A percentile compares a stretch with the other conserved stretches of the same genome.
phyloP scores from a whole-genome alignment of 352 stramenopile species.

The Hyaloperonospora arabidopsidis region DNA sequence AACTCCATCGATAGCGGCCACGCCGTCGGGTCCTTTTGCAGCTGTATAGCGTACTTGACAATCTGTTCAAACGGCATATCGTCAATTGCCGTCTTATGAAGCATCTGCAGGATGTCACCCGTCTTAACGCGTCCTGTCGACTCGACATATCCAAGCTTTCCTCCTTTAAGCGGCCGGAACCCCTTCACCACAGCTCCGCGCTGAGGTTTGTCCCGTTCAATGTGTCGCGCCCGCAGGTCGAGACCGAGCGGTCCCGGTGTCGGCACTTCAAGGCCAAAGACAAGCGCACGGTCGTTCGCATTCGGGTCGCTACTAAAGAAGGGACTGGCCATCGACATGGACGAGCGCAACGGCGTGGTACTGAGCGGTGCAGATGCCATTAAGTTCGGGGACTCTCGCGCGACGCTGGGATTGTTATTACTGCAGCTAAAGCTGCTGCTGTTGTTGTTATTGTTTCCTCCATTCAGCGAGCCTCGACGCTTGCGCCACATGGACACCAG shows the following conservation, averaged over 20 bases:
- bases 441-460: not conserved
- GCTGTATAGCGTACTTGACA: constrained; percentile 62
- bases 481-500: constrained; percentile 47
- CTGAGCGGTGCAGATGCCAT: constrained; percentile 33
- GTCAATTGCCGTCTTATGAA: constrained; percentile 70
- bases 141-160: constrained; percentile 58
- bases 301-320: constrained; percentile 55
- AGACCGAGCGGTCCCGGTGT: constrained; percentile 57
- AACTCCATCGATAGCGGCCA: constrained; percentile 79
- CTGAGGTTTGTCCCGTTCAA: constrained; percentile 67
- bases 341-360: constrained; percentile 23
- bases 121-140: constrained; percentile 64
- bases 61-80: constrained; percentile 82
- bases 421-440: too few relatives aligned
- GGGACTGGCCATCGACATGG: constrained; percentile 35
- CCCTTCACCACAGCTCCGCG: constrained; percentile 72
- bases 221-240: constrained; percentile 61
- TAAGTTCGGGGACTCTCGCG: constrained; percentile 27
- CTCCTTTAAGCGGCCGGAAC: constrained; percentile 51
- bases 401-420: constrained; percentile 18
- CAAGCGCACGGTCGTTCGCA: constrained; percentile 45
- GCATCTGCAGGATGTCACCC: constrained; percentile 71
- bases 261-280: constrained; percentile 72
- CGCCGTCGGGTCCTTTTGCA: constrained; percentile 55
- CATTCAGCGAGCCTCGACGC: constrained; percentile 41